A percentile compares a stretch with the other conserved stretches of the same genome.
phyloP scores from a whole-genome alignment of 1,139 yeast genomes.

The Kodamaea derodonti region DNA sequence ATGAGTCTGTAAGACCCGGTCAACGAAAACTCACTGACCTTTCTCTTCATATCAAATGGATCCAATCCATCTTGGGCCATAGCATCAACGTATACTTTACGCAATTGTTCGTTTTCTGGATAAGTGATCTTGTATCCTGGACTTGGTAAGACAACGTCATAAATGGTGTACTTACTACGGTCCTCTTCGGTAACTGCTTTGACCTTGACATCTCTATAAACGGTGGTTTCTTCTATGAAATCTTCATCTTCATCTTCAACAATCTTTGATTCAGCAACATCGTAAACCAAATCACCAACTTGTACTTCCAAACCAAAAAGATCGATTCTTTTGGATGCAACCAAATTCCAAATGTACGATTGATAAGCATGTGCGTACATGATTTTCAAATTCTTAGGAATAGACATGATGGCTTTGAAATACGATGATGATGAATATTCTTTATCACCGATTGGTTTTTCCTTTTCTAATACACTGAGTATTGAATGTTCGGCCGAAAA shows the following conservation, averaged over 20 bases:
- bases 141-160: constrained; percentile 85
- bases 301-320: constrained; percentile 67
- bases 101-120: constrained; percentile 64
- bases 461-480: constrained; percentile 52
- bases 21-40: constrained; percentile 81
- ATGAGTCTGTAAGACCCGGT: constrained; percentile 86
- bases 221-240: constrained; percentile 61
- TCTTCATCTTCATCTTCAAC: constrained; percentile 45
- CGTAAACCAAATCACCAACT: constrained; percentile 71
- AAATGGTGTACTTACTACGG: constrained; percentile 62
- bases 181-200: constrained; percentile 73
- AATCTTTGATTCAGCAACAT: constrained; percentile 19
- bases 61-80: constrained; percentile 84
- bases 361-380: constrained; percentile 99
- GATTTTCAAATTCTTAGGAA: constrained; percentile 86
- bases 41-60: constrained; percentile 80
- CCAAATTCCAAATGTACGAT: constrained; percentile 90
- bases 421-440: constrained; percentile 50
- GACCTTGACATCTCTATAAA: constrained; percentile 55
- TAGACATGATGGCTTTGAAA: constrained; percentile 79
- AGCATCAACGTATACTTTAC: constrained; percentile 59
- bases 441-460: constrained; percentile 42
- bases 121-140: constrained; percentile 90
- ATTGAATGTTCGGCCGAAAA: constrained; percentile 83
- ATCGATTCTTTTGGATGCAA: constrained; percentile 73